These are phyloP conservation scores for Endocarpon pusillum DNA, from an alignment of 495 filamentous ascomycete species.

Conservation along the genomic window DNA sequence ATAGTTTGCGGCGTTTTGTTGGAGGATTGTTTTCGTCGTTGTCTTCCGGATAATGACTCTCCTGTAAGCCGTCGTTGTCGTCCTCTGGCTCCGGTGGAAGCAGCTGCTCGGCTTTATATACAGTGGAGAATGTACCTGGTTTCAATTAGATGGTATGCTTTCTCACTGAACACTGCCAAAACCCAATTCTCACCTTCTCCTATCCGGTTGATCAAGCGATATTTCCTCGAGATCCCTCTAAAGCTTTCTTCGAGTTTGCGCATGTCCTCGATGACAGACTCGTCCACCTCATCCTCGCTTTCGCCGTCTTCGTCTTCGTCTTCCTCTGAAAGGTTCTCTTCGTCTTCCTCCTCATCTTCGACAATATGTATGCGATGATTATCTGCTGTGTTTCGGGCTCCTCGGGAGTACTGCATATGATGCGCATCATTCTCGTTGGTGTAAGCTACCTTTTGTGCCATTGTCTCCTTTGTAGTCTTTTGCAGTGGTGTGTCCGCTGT, in stretches of 20 bases:
- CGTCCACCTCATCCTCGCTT: constrained; percentile 47
- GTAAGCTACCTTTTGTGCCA: too few species aligned
- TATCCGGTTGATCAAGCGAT: constrained; percentile 87
- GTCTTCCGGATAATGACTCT: constrained; percentile 50
- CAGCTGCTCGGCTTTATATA: constrained; percentile 97
- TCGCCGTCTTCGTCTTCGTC: constrained; percentile 30
- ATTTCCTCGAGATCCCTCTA: constrained; percentile 61
- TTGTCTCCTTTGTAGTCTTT: too few species aligned
- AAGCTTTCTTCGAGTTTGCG: constrained; percentile 65
- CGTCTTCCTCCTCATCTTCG: constrained; percentile 16
- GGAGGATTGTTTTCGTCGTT: constrained; percentile 44
- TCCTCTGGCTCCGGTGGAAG: constrained; percentile 29
- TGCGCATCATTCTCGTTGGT: too few species aligned
- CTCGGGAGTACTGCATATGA: constrained; percentile 3
- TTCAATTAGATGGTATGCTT: constrained; percentile 7
- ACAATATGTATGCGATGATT: not conserved
- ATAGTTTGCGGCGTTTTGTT: constrained; percentile 27
- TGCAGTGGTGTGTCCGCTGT: too few species aligned
- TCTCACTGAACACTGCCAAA: not conserved
- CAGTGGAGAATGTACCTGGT: constrained; percentile 90
- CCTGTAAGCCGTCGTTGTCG: constrained; percentile 65
- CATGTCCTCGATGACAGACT: constrained; percentile 69
- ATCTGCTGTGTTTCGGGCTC: not conserved
- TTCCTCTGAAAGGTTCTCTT: constrained; percentile 14
- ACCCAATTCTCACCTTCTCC: constrained; percentile 53